Evolutionary conservation across 768 basidiomycete species (phyloP).

Genomic region (Stropharia rugosoannulata): DNA sequence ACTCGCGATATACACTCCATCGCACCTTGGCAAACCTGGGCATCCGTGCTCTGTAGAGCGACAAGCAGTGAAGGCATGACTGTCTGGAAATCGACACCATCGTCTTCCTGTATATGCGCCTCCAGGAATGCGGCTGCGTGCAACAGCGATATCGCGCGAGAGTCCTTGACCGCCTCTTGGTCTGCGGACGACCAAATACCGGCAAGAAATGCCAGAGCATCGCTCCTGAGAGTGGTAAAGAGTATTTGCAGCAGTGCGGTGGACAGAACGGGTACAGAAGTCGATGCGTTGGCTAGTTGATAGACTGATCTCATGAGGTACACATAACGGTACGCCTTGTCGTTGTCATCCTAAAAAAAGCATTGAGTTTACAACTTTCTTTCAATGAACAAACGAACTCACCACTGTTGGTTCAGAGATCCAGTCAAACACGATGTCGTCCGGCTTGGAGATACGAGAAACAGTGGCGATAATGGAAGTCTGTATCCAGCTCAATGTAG

Average conservation of each 20-base stretch:
- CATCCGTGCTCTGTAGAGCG: conserved; percentile 47
- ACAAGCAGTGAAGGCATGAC: conserved; percentile 71
- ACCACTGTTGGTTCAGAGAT: conserved; percentile 37
- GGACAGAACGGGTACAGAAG: conserved; percentile 48
- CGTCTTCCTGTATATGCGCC: conserved; percentile 56
- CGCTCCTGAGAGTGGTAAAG: conserved; percentile 68
- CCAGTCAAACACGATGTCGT: conserved; percentile 48
- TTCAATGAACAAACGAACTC: conserved; percentile 11
- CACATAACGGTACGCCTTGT: conserved; percentile 44
- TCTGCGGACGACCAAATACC: conserved; percentile 54
- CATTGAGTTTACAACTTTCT: neutral
- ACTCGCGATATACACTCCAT: conserved; percentile 56
- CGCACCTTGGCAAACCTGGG: conserved; percentile 46
- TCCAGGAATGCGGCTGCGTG: conserved; percentile 82
- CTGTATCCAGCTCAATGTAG: conserved; percentile 57
- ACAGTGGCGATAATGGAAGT: conserved; percentile 53
- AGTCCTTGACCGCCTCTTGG: conserved; percentile 25
- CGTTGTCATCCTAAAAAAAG: conserved; percentile 13
- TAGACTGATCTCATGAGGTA: conserved; percentile 68
- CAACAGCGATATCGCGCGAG: conserved; percentile 57
- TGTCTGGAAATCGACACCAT: conserved; percentile 75
- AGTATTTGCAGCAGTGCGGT: conserved; percentile 58
- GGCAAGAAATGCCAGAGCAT: conserved; percentile 77
- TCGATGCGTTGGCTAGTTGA: conserved; percentile 56
- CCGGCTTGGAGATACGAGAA: conserved; percentile 46